Evolutionary conservation across 352 stramenopile species (phyloP).

Genomic region (Phytopythium chamaehyphon): DNA sequence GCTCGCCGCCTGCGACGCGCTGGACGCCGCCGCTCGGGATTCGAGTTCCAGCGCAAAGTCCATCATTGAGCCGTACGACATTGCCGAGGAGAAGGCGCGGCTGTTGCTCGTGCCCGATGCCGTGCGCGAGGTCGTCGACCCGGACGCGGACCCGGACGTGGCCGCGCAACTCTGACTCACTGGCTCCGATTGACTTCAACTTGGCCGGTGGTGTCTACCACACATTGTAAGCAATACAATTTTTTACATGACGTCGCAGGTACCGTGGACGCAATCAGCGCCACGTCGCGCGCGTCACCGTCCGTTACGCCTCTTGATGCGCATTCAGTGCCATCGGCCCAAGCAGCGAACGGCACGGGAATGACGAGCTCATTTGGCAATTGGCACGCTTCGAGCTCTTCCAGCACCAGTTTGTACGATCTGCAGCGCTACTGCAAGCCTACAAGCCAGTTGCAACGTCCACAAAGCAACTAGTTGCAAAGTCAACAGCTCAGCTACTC

Average conservation of each 20-base stretch:
- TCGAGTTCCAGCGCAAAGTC: conserved; percentile 3
- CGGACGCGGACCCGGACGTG: conserved; percentile 12
- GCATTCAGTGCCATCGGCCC: neutral
- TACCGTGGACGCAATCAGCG: neutral
- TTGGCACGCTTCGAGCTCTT: neutral
- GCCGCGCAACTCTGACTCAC: neutral
- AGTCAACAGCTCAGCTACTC: neutral
- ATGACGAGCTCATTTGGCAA: neutral
- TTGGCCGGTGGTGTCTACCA: neutral
- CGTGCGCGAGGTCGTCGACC: conserved; percentile 35
- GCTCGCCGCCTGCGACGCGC: conserved; percentile 23
- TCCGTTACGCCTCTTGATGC: neutral
- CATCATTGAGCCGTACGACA: conserved; percentile 32
- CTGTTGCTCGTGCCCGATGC: conserved; percentile 33
- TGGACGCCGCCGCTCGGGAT: conserved; percentile 18
- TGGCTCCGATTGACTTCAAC: neutral
- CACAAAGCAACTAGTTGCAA: too few relatives aligned
- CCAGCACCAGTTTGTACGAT: too few relatives aligned
- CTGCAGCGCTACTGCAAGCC: too few relatives aligned
- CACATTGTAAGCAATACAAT: neutral
- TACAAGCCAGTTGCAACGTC: too few relatives aligned
- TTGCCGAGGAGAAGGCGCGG: conserved; percentile 19
- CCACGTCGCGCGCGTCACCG: conserved; percentile 7
- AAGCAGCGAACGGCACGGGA: neutral
- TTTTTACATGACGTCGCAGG: neutral